A percentile compares a stretch with the other conserved stretches of the same genome.
These are phyloP conservation scores for Gautieria morchelliformis DNA, from an alignment of 768 basidiomycete genomes.

Conservation along the genomic window DNA sequence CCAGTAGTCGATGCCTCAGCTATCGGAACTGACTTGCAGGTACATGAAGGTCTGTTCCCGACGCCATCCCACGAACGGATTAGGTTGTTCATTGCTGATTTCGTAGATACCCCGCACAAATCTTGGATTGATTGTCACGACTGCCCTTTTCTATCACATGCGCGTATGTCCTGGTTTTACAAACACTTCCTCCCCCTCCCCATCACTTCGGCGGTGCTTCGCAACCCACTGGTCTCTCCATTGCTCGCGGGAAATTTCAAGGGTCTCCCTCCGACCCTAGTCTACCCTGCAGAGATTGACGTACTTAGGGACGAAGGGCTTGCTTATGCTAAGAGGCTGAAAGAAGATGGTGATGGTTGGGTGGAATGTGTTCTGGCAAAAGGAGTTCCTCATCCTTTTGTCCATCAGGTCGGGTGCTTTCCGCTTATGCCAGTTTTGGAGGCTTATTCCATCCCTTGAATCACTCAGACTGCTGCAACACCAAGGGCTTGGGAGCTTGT, in stretches of 20 bases:
- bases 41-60: not conserved
- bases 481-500: slow-evolving; percentile 1
- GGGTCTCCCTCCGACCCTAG: slow-evolving; percentile 3
- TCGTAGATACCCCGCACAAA: slow-evolving; percentile 1
- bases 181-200: slow-evolving; percentile 3
- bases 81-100: not conserved
- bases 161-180: slow-evolving; percentile 9
- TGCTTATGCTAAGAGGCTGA: slow-evolving; percentile 3
- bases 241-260: slow-evolving; percentile 5
- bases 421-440: not conserved
- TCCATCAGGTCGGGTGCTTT: not conserved
- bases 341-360: slow-evolving; percentile 9
- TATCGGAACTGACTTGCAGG: slow-evolving; percentile 4
- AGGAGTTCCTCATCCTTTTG: slow-evolving; percentile 8
- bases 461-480: slow-evolving; percentile 2
- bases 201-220: not conserved
- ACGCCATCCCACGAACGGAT: not conserved
- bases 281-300: slow-evolving; percentile 7
- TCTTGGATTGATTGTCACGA: slow-evolving; percentile 7
- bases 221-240: slow-evolving; percentile 2
- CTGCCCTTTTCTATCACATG: slow-evolving; percentile 5
- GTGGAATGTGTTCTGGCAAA: slow-evolving; percentile 7
- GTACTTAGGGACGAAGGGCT: slow-evolving; percentile 7
- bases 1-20: not conserved
- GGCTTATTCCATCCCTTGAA: not conserved